Percentiles rank a stretch among this genome's conserved stretches.
These are phyloP conservation scores for Zymoseptoria brevis DNA, from an alignment of 2,329 filamentous ascomycete genomes.

Conservation along the genomic window DNA sequence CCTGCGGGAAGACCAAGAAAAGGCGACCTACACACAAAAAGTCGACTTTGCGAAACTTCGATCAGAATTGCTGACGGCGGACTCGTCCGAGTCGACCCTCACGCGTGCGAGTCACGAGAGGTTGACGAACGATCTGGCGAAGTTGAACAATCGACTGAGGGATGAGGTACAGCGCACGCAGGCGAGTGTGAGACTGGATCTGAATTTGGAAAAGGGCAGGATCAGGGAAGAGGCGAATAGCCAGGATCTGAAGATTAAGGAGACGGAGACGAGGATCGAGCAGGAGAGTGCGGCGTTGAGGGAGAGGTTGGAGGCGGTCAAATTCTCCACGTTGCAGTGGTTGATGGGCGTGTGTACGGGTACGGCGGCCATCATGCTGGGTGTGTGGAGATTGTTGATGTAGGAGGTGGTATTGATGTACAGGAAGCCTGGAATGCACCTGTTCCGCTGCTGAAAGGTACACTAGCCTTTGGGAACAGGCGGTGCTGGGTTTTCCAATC, in stretches of 20 bases:
- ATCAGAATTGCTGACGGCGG: constrained; percentile 83
- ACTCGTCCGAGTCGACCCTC: constrained; percentile 81
- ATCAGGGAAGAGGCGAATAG: constrained; percentile 94
- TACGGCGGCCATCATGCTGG: constrained; percentile 57
- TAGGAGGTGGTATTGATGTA: constrained; percentile 22
- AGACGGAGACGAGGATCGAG: constrained; percentile 97
- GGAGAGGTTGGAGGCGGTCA: constrained; percentile 92
- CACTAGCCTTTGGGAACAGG: no score
- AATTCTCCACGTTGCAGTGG: constrained; percentile 98
- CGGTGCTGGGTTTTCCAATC: no score
- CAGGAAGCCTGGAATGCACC: no score
- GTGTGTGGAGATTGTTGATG: constrained; percentile 61
- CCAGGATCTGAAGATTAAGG: constrained; percentile 96
- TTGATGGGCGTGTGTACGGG: constrained; percentile 71
- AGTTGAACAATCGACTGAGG: constrained; percentile 77
- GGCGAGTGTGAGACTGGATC: constrained; percentile 80
- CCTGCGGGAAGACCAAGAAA: constrained; percentile 82
- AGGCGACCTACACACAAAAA: constrained; percentile 72
- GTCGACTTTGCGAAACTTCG: constrained; percentile 97
- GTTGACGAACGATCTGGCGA: constrained; percentile 87
- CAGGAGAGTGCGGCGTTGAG: constrained; percentile 86
- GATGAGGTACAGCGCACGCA: constrained; percentile 95
- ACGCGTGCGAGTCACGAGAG: constrained; percentile 87
- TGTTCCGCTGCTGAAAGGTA: no score
- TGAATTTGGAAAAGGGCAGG: constrained; percentile 93